Conservation (phyloP, 2,329 filamentous ascomycete genomes). For the Penicillium decumbens region DNA sequence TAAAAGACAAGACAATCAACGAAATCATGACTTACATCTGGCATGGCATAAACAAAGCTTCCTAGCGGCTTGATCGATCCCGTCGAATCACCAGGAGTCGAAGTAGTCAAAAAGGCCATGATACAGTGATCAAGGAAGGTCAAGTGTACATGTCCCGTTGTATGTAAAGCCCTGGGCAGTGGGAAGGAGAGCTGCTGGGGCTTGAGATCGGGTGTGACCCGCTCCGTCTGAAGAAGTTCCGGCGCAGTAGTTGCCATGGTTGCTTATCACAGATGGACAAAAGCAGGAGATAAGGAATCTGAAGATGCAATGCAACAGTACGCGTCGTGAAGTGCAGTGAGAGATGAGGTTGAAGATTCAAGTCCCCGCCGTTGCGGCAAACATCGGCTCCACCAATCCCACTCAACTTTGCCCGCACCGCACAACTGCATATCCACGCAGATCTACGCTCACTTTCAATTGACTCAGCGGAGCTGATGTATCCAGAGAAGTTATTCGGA, state of each 20-base stretch:
- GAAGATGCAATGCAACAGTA: neutral
- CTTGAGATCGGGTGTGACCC: conserved; percentile 29
- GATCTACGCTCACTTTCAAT: neutral
- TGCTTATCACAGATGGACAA: neutral
- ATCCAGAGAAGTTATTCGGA: neutral
- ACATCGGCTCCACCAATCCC: conserved; percentile 17
- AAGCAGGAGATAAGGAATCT: neutral
- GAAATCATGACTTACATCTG: conserved; percentile 60
- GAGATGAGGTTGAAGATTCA: conserved; percentile 7
- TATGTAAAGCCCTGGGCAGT: conserved; percentile 53
- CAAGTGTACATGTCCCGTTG: conserved; percentile 57
- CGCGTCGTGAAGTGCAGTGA: neutral
- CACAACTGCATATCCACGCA: conserved; percentile 5
- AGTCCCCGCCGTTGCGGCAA: conserved; percentile 11
- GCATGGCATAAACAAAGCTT: conserved; percentile 89
- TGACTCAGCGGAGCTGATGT: neutral
- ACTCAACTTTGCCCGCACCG: conserved; percentile 14
- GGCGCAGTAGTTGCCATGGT: conserved; percentile 14
- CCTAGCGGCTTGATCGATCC: conserved; percentile 58
- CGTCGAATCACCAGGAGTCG: conserved; percentile 43
- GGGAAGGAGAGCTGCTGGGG: conserved; percentile 55
- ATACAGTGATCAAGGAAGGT: conserved; percentile 51
- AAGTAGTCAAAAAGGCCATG: conserved; percentile 56
- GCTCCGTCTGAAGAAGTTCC: conserved; percentile 16
- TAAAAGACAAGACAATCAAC: neutral